Base-by-base conservation (phyloP, 2,329 filamentous ascomycete species). In the Calycina marina region DNA sequence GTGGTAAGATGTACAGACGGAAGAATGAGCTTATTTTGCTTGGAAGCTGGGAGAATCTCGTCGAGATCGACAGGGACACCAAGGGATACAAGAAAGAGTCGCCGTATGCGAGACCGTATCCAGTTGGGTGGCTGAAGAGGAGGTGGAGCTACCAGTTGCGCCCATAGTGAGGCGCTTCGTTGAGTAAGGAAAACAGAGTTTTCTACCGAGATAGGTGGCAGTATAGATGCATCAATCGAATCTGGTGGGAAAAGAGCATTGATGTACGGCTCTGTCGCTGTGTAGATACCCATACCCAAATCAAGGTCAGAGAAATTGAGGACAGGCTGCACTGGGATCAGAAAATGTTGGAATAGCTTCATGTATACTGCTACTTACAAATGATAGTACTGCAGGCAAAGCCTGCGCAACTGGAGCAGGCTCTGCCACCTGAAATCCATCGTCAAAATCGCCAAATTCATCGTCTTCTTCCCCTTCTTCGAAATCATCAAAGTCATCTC, bases 61-160 rank as follows among this genome's bases (percentile, higher is more conserved):
- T 98, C 90, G 0, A 98, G 67, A 49, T 98, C 90, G 27, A 98
- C 84, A 2, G 90, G 90, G 0, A 98, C 90, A 12, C 90, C 90
- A 0, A 98, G 71, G 1, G 86, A 94, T 33, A 98, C 86, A 25
- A 98, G 73, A 54, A 98, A 98, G 15, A 98, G 71, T 16, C 90
- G 81, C 32, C 90, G 77, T 46, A 93, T 98, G 31, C 86, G 82
- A 32, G 85, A 93, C 42, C 90, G 83, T 37, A 94, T 92, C 90
- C 90, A 98, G 56, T 98, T 90, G 1, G 90, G 88, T 4, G 90
- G 90, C 49, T 93, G 85, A 22, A 98, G 71, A 2, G 90, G 86
- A 2, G 90, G 90, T 13, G 90, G 88, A 2, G 88, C 88, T 17
- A 94, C 84, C 4, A 98, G 73, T 60, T 98, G 90, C 25, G 86